Evolutionary conservation across 441 rosid species (phyloP), one percentile per base, ranked within the genome.

Genomic region (Arabidopsis lyrata): DNA sequence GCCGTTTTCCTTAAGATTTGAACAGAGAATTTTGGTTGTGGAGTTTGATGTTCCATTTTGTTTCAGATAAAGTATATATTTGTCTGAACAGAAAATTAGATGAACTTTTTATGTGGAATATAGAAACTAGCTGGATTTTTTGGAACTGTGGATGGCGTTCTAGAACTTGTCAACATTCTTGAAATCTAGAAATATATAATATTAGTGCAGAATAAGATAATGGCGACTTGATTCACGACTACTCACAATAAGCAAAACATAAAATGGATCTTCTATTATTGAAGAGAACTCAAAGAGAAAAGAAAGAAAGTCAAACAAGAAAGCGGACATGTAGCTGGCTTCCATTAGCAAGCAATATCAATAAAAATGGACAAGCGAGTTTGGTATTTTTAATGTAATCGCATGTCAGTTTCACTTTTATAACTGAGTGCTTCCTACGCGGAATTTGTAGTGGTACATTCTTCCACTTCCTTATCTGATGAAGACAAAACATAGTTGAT

Each of bases 381-480:
- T 69, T 70, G 71, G 79, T 70, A 63, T 63, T 63, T 41, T 47
- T 63, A 70, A 75, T 68, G 78, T 75, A 53, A 35, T 42, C 44
- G 42, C 69, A 22, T 75, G 75, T 64, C 75, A 55, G 29, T 55
- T 54, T 68, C 58, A 55, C 75, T 63, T 62, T 54, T 18, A 29
- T 22, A 38, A 36, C 58, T 70, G 31, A 69, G 79, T 76, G 79
- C 70, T 61, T 45, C 55, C 53, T 3, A 76, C 75, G 79, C 79
- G 79, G 60, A 45, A 4, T 31, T 48, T 63, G 5, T 54, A 69
- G 75, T 76, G 79, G 47, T 69, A 45, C 47, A 69, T 69, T 45
- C 32, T 76, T 69, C 79, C 79, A 76, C 75, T 69, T 69, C 70
- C 36, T 76, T 76, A 55, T 75, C 75, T 44, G 59, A 45, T 54